Percentiles rank a stretch among this genome's conserved stretches.
phyloP scores from a whole-genome alignment of 1,284 basidiomycete species.

The Ceratobasidium sp. region DNA sequence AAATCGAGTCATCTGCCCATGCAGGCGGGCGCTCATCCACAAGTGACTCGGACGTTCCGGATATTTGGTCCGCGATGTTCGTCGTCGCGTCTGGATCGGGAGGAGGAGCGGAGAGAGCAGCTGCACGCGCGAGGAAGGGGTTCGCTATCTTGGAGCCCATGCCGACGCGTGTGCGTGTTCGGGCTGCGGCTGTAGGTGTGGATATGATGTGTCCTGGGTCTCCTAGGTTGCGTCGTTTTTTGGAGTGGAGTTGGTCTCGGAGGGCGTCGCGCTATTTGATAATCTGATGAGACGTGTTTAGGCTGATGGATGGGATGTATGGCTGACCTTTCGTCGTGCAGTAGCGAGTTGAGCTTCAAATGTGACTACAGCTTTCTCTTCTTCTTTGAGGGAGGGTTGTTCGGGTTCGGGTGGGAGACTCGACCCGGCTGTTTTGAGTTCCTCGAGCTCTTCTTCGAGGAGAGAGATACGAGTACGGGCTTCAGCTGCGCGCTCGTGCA shows the following conservation, averaged over 20 bases:
- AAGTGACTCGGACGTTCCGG: conserved; percentile 9
- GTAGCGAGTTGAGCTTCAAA: conserved; percentile 28
- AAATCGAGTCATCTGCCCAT: conserved; percentile 38
- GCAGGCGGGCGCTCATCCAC: conserved; percentile 32
- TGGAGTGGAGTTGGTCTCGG: conserved; percentile 29
- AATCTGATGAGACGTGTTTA: not conserved
- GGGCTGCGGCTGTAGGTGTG: conserved; percentile 35
- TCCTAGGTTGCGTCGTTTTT: conserved; percentile 21
- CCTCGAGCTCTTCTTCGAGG: conserved; percentile 40
- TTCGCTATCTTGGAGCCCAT: conserved; percentile 26
- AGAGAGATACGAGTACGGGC: conserved; percentile 33
- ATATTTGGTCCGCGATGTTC: conserved; percentile 21
- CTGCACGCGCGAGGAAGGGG: conserved; percentile 19
- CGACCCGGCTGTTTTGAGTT: conserved; percentile 20
- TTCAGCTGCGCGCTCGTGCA: conserved; percentile 24
- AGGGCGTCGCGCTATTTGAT: conserved; percentile 26
- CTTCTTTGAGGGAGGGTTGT: conserved; percentile 26
- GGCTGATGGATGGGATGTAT: too few species aligned
- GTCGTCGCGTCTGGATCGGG: conserved; percentile 39
- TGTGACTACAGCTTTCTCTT: conserved; percentile 24
- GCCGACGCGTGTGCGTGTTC: conserved; percentile 33
- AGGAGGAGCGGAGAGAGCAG: not conserved
- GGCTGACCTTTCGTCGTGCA: conserved; percentile 16
- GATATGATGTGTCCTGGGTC: conserved; percentile 11
- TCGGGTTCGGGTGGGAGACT: conserved; percentile 6